Conservation (phyloP, 2,329 filamentous ascomycete genomes). For the Cercospora sesami region DNA sequence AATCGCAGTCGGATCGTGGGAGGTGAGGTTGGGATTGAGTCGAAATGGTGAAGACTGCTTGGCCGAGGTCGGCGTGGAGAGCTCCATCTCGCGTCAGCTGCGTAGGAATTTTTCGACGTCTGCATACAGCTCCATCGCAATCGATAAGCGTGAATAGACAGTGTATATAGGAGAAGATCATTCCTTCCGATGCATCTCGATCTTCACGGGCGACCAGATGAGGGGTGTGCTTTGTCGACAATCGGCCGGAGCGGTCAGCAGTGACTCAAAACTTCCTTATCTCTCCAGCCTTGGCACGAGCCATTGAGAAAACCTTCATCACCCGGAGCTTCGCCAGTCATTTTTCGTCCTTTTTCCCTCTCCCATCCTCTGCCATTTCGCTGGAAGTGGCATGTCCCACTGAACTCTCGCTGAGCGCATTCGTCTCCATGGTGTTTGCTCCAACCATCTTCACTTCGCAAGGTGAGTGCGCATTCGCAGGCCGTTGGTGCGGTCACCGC, state of each 20-base stretch:
- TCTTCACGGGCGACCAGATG: neutral
- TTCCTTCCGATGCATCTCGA: neutral
- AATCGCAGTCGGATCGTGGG: neutral
- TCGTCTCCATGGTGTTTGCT: slow-evolving; percentile 48
- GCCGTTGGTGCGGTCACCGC: slow-evolving; percentile 5
- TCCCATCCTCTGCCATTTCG: slow-evolving; percentile 5
- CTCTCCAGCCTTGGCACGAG: slow-evolving; percentile 1
- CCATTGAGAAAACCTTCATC: slow-evolving; percentile 7
- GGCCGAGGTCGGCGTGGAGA: slow-evolving; percentile 1
- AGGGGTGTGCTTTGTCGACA: neutral
- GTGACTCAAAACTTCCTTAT: neutral
- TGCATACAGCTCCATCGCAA: neutral
- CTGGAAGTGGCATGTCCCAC: slow-evolving; percentile 11
- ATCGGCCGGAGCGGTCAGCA: slow-evolving; percentile 1
- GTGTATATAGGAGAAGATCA: neutral
- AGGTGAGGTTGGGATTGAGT: neutral
- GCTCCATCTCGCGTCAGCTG: neutral
- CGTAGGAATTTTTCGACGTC: slow-evolving; percentile 1
- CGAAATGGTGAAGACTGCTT: slow-evolving; percentile 1
- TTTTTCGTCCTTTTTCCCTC: neutral
- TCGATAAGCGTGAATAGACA: neutral
- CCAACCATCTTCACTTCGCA: slow-evolving; percentile 55
- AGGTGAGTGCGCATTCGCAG: slow-evolving; percentile 37
- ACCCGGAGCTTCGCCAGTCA: neutral
- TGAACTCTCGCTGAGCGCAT: neutral